Base-by-base conservation (phyloP, 2,329 filamentous ascomycete species). In the Aspergillus felis region DNA sequence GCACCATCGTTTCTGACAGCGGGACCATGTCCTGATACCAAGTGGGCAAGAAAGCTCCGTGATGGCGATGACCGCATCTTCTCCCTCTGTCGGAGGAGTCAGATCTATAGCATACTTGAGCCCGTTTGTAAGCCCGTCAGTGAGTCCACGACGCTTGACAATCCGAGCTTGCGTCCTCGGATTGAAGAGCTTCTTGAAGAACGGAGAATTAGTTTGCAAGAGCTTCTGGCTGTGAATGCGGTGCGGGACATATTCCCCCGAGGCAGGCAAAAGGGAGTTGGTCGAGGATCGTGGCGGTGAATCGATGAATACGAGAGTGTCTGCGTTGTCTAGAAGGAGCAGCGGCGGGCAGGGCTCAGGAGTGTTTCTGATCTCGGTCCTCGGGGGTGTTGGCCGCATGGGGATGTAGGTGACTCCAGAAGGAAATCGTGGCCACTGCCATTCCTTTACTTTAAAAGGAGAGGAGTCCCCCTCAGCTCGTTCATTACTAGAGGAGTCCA, bases 21-120 rank as follows among this genome's bases (percentile, higher is more conserved):
- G 72, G 69, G 80, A 81, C 86, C 86, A 88, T 17, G 76, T 75
- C 28, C 79, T 78, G 35, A 88, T 77, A 0, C 81, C 80, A 3
- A 75, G 69, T 0, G 85, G 82, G 54, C 87, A 80, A 12, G 81
- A 87, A 12, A 88, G 65, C 57, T 85, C 81, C 0, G 82, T 83
- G 57, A 86, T 77, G 57, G 84, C 76, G 25, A 83, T 80, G 1
- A 87, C 81, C 9, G 84, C 79, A 12, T 87, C 86, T 2, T 88
- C 85, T 1, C 84, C 87, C 66, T 87, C 82, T 0, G 72, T 72
- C 0, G 83, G 80, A 0, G 86, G 87, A 0, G 85, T 88, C 12
- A 89, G 75, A 62, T 90, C 86, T 38, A 90, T 64, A 20, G 88
- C 73, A 61, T 82, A 88, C 57, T 80, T 79, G 65, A 88, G 72